These are phyloP conservation scores for Porphyrellus cyaneotinctus DNA, from an alignment of 768 basidiomycete species.

Conservation along the genomic window DNA sequence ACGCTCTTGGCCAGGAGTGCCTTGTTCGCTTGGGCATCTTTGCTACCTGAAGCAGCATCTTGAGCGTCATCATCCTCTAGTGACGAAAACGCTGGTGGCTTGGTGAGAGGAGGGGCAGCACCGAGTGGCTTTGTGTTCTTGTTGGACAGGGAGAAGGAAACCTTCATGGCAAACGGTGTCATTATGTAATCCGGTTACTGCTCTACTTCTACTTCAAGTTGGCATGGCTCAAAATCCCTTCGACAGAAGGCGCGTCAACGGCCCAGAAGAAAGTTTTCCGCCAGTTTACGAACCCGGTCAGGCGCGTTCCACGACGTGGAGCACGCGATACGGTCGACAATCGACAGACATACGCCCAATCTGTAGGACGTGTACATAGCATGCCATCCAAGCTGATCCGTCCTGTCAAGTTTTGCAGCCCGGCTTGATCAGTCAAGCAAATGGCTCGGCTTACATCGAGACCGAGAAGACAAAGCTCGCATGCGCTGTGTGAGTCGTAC, in stretches of 20 bases:
- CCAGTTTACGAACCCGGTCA: slow-evolving; percentile 53
- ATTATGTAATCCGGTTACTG: slow-evolving; percentile 21
- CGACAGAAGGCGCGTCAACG: slow-evolving; percentile 87
- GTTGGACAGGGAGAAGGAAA: slow-evolving; percentile 76
- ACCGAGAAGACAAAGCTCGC: slow-evolving; percentile 89
- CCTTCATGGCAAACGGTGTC: slow-evolving; percentile 55
- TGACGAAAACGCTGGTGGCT: slow-evolving; percentile 58
- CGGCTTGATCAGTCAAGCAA: slow-evolving; percentile 88
- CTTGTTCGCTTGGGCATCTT: slow-evolving; percentile 46
- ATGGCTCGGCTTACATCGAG: slow-evolving; percentile 96
- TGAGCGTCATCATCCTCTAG: slow-evolving; percentile 60
- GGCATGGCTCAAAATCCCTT: slow-evolving; percentile 53
- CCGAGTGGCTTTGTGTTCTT: slow-evolving; percentile 55
- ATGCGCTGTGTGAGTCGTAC: slow-evolving; percentile 79
- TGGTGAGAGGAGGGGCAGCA: slow-evolving; percentile 48
- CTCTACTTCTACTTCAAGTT: neutral
- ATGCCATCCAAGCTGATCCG: slow-evolving; percentile 3
- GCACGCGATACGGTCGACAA: slow-evolving; percentile 46
- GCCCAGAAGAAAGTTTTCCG: slow-evolving; percentile 77
- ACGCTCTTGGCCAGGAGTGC: slow-evolving; percentile 55
- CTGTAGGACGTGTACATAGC: slow-evolving; percentile 48
- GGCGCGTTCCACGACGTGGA: slow-evolving; percentile 14
- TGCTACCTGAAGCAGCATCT: slow-evolving; percentile 43
- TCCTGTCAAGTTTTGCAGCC: slow-evolving; percentile 70
- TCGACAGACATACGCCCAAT: slow-evolving; percentile 76